These are phyloP conservation scores for Ogataea paradorogensis DNA, from an alignment of 805 yeast species.

Conservation along the genomic window DNA sequence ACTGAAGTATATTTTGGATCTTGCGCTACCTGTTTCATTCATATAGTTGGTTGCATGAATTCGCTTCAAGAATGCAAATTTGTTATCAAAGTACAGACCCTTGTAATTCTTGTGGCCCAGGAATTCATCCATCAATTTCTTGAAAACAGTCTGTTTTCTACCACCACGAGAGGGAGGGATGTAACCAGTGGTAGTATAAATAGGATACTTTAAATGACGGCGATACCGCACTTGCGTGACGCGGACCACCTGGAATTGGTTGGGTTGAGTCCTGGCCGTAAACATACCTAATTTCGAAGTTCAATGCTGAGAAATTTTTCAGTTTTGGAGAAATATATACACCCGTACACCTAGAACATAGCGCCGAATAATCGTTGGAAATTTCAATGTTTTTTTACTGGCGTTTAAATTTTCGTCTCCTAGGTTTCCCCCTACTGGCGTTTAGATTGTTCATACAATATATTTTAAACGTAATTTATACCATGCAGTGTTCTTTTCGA, in stretches of 20 bases:
- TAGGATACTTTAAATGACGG: conserved; percentile 53
- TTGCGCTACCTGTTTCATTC: conserved; percentile 42
- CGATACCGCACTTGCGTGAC: conserved; percentile 47
- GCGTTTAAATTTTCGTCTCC: background rate
- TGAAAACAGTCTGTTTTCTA: conserved; percentile 49
- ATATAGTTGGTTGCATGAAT: conserved; percentile 73
- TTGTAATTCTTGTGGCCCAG: conserved; percentile 81
- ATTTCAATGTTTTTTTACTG: too few relatives aligned
- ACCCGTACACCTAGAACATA: conserved; percentile 2
- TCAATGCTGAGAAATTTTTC: background rate
- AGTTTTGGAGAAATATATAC: background rate
- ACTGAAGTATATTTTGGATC: conserved; percentile 32
- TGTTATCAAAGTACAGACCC: conserved; percentile 78
- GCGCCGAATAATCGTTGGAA: too few relatives aligned
- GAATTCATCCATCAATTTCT: conserved; percentile 65
- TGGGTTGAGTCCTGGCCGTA: conserved; percentile 1
- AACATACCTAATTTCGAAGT: background rate
- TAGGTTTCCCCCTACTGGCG: background rate
- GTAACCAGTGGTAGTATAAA: conserved; percentile 44
- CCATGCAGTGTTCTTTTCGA: conserved; percentile 15
- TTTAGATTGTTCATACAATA: conserved; percentile 1
- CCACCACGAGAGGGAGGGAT: conserved; percentile 33
- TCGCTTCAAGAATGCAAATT: conserved; percentile 64
- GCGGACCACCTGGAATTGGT: conserved; percentile 2
- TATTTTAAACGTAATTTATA: conserved; percentile 5